Evolutionary conservation across 345 rosid genomes (phyloP).

Genomic region (Conringia planisiliqua): DNA sequence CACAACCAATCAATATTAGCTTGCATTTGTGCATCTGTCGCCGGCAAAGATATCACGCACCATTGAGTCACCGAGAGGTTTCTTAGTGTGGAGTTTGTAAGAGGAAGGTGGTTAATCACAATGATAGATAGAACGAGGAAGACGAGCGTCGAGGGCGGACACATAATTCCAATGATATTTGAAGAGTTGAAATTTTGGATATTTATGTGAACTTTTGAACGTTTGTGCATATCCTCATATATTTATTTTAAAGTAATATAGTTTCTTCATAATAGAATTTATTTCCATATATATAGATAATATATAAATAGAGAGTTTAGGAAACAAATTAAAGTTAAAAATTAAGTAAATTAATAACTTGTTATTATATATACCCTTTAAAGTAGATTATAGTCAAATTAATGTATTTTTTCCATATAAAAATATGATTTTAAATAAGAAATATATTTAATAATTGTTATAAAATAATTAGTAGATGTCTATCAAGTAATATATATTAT

Average conservation of each 20-base stretch:
- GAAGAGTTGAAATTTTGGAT: neutral
- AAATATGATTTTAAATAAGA: too few species aligned
- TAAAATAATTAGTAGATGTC: too few species aligned
- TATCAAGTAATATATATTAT: too few species aligned
- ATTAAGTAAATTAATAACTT: neutral
- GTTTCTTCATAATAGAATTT: neutral
- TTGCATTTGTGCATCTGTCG: constrained; percentile 3
- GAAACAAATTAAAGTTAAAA: neutral
- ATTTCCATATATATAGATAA: neutral
- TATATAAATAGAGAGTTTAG: neutral
- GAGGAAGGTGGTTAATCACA: neutral
- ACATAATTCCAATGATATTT: neutral
- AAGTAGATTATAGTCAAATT: too few species aligned
- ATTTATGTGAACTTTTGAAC: neutral
- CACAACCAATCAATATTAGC: constrained; percentile 7
- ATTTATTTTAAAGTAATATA: neutral
- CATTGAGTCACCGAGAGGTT: neutral
- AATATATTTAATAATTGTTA: too few species aligned
- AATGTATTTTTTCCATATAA: too few species aligned
- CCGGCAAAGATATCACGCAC: neutral
- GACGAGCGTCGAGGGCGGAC: neutral
- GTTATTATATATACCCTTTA: neutral
- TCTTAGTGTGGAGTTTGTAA: neutral
- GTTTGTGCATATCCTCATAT: neutral
- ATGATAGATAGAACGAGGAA: neutral